Evolutionary conservation across 1,284 basidiomycete genomes (phyloP).

Genomic region (Psilocybe mexicana): DNA sequence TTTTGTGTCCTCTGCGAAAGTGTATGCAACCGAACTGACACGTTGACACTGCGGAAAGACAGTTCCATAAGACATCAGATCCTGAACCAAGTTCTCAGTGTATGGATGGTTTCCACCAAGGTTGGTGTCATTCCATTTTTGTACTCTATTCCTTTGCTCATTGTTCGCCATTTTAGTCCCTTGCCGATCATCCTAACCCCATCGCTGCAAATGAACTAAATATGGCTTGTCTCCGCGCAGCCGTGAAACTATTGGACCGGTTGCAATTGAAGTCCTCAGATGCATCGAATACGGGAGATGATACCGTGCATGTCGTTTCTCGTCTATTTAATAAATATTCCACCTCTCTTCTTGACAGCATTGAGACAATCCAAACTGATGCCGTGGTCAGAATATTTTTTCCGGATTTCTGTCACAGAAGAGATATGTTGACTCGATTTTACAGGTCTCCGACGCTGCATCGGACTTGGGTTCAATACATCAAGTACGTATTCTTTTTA

Average conservation of each 20-base stretch:
- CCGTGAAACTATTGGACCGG: conserved; percentile 76
- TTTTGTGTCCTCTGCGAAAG: conserved; percentile 76
- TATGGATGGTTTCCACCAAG: conserved; percentile 64
- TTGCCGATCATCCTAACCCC: background rate
- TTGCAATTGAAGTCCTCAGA: conserved; percentile 66
- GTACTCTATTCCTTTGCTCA: background rate
- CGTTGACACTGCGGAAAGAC: conserved; percentile 67
- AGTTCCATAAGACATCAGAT: conserved; percentile 67
- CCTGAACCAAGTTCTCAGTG: conserved; percentile 65
- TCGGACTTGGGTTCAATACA: conserved; percentile 56
- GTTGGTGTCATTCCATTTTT: conserved; percentile 37
- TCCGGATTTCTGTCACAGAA: background rate
- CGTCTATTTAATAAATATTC: conserved; percentile 81
- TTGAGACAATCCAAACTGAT: conserved; percentile 53
- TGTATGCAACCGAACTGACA: conserved; percentile 63
- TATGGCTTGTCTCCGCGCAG: conserved; percentile 67
- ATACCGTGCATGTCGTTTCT: conserved; percentile 68
- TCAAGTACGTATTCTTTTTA: conserved; percentile 37
- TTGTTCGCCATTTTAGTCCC: background rate
- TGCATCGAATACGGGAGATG: conserved; percentile 56
- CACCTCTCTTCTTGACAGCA: conserved; percentile 60
- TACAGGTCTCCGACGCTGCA: conserved; percentile 47
- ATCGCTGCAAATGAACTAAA: conserved; percentile 64
- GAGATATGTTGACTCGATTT: background rate
- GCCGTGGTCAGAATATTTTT: conserved; percentile 36